Evolutionary conservation across 495 filamentous ascomycete genomes (phyloP), one percentile per base, ranked within the genome.

Genomic region (Margaritispora aquatica): DNA sequence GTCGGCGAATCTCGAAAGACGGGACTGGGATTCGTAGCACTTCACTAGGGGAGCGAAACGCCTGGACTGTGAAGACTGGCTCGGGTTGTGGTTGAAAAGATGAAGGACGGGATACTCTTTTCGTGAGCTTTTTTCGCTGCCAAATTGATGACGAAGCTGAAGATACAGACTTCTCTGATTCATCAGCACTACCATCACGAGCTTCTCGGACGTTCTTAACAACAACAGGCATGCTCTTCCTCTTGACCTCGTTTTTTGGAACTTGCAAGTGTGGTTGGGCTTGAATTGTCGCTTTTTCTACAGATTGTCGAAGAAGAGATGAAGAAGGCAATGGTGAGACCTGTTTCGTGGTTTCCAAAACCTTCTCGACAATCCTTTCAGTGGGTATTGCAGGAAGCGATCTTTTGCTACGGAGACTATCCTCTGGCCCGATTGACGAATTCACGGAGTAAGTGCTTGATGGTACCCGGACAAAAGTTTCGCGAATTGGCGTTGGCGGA

Each of bases 51-150:
- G 60, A 29, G 1, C 34, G 27, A 26, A 52, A 22, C 1, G 64
- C 60, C 52, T 63, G 64, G 7, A 63, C 47, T 2, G 60, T 61
- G 24, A 53, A 63, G 11, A 36, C 21, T 21, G 50, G 7, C 15
- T 26, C 44, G 27, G 53, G 17, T 17, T 44, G 38, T 15, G 38
- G 38, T 22, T 53, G 22, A 7, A 22, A 5, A 29, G 20, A 44
- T 24, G 34, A 0, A 29, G 46, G 19, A 21, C 51, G 23, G 2
- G n/a, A 20, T 5, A 8, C 27, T 20, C 5, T 9, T 19, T 53
- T 53, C 3, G 51, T 34, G 26, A 53, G 23, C 51, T 20, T 53
- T 20, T 53, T 47, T n/a, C 54, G 17, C 23, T 27, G 21, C 54
- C 54, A 56, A 15, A 36, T 36, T 15, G 54, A 56, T 2, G 34